These are phyloP conservation scores for Cercospora sp. DNA, from an alignment of 2,329 filamentous ascomycete genomes.

Conservation along the genomic window DNA sequence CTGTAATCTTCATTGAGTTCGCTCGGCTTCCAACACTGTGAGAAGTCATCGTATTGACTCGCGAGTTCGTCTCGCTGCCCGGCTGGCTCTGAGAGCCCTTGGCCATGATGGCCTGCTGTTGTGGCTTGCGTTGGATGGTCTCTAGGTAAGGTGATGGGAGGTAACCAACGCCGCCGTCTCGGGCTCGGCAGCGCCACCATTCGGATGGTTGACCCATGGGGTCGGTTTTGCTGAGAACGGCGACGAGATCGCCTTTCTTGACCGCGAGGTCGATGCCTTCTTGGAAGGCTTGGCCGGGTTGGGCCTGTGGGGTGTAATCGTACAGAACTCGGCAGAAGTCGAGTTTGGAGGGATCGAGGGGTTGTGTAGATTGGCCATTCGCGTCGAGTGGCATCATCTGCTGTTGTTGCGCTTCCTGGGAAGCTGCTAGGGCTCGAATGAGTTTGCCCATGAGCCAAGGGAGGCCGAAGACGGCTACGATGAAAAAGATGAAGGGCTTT, in stretches of 20 bases:
- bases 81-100: conserved; percentile 46
- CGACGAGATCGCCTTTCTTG: conserved; percentile 92
- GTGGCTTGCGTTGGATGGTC: conserved; percentile 61
- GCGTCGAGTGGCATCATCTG: conserved; percentile 53
- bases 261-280: conserved; percentile 84
- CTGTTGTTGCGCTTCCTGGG: conserved; percentile 78
- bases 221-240: conserved; percentile 88
- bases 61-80: conserved; percentile 49
- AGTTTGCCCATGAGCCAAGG: conserved; percentile 97
- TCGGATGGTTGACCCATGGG: conserved; percentile 89
- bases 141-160: conserved; percentile 89
- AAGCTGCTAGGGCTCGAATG: conserved; percentile 78
- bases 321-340: conserved; percentile 95
- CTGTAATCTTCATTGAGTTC: conserved; percentile 50
- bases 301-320: conserved; percentile 83
- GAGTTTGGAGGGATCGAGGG: conserved; percentile 82
- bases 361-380: conserved; percentile 46
- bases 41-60: conserved; percentile 58
- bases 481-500: conserved; percentile 95
- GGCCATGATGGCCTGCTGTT: conserved; percentile 47
- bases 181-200: conserved; percentile 93
- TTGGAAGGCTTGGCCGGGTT: conserved; percentile 44
- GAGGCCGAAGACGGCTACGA: conserved; percentile 89
- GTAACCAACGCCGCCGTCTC: conserved; percentile 89
- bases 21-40: conserved; percentile 43